Base-by-base conservation (phyloP, 352 stramenopile genomes). In the Phytophthora hibernalis region DNA sequence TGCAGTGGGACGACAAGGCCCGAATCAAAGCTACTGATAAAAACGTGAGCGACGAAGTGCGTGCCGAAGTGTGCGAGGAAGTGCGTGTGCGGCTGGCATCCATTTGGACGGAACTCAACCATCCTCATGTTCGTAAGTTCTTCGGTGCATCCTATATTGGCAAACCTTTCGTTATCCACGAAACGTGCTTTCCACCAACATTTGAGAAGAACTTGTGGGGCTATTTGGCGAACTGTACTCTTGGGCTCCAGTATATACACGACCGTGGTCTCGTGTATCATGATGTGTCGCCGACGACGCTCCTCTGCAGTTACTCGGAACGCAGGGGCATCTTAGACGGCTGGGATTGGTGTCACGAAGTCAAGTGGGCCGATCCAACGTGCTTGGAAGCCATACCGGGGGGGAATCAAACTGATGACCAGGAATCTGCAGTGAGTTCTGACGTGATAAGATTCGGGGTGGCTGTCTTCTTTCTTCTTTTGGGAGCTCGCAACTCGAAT, bases 231-330 rank as follows among this genome's bases (percentile, higher is more conserved):
- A 73, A 69, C 21, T 68, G 52, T 31, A 51, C 65, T 10, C 69
- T 77, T 45, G 69, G 69, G 31, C 59, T 77, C n/a, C 69, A 77
- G 54, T 77, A 77, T 22, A 56, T 77, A 1, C 69, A 77, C 22
- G 69, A 77, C 30, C 69, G 65, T 24, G 65, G 65, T 1, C 65
- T 77, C 3, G 70, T 74, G 12, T 73, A 77, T 22, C 60, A 73
- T 6, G 61, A 65, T 10, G 47, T 73, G 18, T 64, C 43, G 21
- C 59, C 59, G 2, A 18, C 57, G 20, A 69, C 65, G 6, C 43
- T 73, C 0, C 52, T 64, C 2, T 65, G 65, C 28, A 61, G 59
- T 35, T 73, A 73, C 49, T 69, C 65, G 6, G 65, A 73, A 13
- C 65, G 65, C 10, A 51, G 59, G 45, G 65, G 65, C 43, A 59